Evolutionary conservation across 2,329 filamentous ascomycete species (phyloP).

Genomic region (Didymella sp.): DNA sequence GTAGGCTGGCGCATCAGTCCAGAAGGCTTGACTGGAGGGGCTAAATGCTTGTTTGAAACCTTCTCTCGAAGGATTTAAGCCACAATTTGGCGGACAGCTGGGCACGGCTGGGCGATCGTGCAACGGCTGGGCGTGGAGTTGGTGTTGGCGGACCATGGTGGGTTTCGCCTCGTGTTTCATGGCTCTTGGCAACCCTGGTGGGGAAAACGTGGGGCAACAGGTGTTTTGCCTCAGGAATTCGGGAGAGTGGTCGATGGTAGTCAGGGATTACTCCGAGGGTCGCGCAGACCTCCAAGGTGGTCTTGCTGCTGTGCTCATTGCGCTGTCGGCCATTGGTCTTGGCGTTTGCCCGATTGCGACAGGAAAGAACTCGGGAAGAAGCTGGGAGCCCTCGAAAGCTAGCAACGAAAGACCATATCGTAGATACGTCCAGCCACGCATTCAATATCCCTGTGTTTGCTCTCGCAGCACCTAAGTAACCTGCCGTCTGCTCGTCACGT

Average conservation of each 20-base stretch:
- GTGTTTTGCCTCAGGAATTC: constrained; percentile 10
- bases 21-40: constrained; percentile 13
- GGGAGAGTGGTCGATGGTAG: not conserved
- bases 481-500: no score
- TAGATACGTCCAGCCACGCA: no score
- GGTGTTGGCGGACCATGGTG: constrained; percentile 3
- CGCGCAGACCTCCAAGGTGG: not conserved
- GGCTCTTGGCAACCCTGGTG: constrained; percentile 7
- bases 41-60: constrained; percentile 22
- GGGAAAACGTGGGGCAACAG: constrained; percentile 13
- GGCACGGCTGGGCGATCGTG: constrained; percentile 14
- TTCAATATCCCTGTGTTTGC: no score
- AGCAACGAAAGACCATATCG: no score
- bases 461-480: no score
- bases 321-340: no score
- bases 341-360: no score
- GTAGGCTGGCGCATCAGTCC: not conserved
- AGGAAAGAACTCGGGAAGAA: no score
- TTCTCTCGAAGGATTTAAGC: not conserved
- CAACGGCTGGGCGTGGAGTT: not conserved
- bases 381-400: no score
- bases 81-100: constrained; percentile 6
- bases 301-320: no score
- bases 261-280: no score
- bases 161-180: constrained; percentile 20